Conservation (phyloP, 148 eudicot genomes). For the Dysphania ambrosioides region DNA sequence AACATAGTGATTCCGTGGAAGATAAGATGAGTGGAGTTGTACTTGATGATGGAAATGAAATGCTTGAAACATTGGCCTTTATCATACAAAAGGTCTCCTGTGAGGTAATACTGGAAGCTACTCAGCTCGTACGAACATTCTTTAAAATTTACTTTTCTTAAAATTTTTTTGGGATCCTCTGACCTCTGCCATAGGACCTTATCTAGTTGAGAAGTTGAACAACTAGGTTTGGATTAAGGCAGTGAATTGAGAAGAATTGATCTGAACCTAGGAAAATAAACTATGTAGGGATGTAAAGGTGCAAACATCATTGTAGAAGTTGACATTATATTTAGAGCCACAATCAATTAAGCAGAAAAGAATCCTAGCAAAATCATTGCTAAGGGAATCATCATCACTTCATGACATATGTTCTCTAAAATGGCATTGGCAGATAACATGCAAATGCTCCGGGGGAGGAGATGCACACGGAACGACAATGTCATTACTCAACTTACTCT, state of each 20-base stretch:
- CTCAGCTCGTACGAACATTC: no score
- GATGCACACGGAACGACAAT: constrained; percentile 75
- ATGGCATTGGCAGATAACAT: constrained; percentile 58
- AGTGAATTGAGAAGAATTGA: no score
- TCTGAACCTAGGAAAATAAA: no score
- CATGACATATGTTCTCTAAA: neutral
- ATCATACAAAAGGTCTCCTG: constrained; percentile 66
- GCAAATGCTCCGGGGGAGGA: constrained; percentile 82
- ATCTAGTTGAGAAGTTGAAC: no score
- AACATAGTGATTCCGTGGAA: constrained; percentile 29
- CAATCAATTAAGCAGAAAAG: neutral
- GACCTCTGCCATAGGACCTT: neutral
- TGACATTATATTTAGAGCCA: neutral
- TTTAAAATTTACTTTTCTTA: no score
- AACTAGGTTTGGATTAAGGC: no score
- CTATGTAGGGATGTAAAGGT: neutral
- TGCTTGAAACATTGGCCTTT: constrained; percentile 60
- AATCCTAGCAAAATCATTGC: neutral
- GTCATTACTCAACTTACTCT: constrained; percentile 58
- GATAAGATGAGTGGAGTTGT: constrained; percentile 36
- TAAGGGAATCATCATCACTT: neutral
- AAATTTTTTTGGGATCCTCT: neutral
- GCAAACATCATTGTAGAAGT: neutral
- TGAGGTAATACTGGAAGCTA: constrained; percentile 45
- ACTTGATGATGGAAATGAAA: constrained; percentile 45